phyloP scores from a whole-genome alignment of 2,329 filamentous ascomycete species.

The Cordyceps cicadae region DNA sequence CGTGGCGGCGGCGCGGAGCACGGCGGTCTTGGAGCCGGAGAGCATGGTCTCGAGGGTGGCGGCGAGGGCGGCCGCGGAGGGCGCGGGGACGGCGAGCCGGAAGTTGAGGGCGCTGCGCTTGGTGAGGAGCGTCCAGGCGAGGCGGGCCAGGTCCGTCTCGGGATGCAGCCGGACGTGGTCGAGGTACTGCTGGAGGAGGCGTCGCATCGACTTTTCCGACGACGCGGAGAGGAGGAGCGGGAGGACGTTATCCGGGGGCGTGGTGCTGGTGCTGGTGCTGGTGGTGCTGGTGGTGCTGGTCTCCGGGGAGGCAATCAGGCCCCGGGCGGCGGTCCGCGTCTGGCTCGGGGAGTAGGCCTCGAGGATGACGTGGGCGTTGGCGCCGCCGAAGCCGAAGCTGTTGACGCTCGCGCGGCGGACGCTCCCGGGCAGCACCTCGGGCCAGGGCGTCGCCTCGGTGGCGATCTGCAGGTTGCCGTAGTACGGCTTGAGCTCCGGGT shows the following conservation, averaged over 20 bases:
- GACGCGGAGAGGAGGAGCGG: constrained; percentile 16
- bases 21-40: neutral
- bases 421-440: neutral
- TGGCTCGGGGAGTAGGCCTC: constrained; percentile 12
- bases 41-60: neutral
- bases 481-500: constrained; percentile 17
- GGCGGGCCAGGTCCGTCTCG: neutral
- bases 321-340: neutral
- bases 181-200: neutral
- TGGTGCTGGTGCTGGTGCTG: too few relatives aligned
- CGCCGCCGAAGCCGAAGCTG: constrained; percentile 22
- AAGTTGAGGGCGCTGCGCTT: neutral
- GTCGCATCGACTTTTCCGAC: constrained; percentile 9
- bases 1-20: neutral
- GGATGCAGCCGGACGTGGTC: neutral
- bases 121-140: neutral
- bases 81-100: neutral
- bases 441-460: constrained; percentile 14
- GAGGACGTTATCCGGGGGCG: neutral
- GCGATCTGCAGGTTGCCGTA: constrained; percentile 15
- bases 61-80: neutral
- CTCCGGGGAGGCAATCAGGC: too few relatives aligned
- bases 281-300: too few relatives aligned
- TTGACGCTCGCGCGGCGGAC: constrained; percentile 16
- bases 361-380: constrained; percentile 19